Evolutionary conservation across 345 rosid species (phyloP), one percentile per base, ranked within the genome.

Genomic region (Hirschfeldia incana): DNA sequence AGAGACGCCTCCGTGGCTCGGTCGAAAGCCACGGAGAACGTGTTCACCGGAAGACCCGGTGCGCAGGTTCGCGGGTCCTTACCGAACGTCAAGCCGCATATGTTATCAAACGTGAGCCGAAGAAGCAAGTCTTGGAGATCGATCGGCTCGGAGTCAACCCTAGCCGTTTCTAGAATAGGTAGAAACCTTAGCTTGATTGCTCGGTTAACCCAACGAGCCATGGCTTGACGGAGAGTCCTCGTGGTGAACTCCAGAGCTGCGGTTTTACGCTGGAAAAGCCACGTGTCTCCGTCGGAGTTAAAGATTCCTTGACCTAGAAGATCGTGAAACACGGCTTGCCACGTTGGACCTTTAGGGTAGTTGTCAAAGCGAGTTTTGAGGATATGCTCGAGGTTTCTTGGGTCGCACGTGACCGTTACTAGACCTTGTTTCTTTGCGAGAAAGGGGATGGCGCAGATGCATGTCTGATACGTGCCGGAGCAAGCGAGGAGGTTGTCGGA

Each of bases 221-320:
- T 94, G 78, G 98, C 98, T 67, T 91, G 97, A 69, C 98, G 98
- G 13, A 94, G 94, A 5, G 98, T 94, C 84, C 95, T 80, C 16
- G 98, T 94, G 79, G 98, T 94, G 81, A 94, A 94, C 80, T 94
- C 98, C 75, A 94, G 88, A 4, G 98, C 98, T 26, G 98, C 98
- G 3, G 98, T 94, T 78, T 86, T 94, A n/a, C 98, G 84, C 77
- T 94, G 98, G 76, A 90, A 92, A 55, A 88, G 88, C 98, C 98
- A 94, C 84, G 97, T 91, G 85, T 90, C 93, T 0, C 98, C 97
- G 5, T 94, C 98, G 1, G 98, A 91, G 64, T 94, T 94, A 78
- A 94, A 94, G 80, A 94, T 92, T 37, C 98, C 98, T 73, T 92
- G 83, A 8, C 98, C 98, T 1, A 94, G 89, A 13, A 94, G 87